Conservation (phyloP, 768 basidiomycete species). For the Tephrocybe sp. region DNA sequence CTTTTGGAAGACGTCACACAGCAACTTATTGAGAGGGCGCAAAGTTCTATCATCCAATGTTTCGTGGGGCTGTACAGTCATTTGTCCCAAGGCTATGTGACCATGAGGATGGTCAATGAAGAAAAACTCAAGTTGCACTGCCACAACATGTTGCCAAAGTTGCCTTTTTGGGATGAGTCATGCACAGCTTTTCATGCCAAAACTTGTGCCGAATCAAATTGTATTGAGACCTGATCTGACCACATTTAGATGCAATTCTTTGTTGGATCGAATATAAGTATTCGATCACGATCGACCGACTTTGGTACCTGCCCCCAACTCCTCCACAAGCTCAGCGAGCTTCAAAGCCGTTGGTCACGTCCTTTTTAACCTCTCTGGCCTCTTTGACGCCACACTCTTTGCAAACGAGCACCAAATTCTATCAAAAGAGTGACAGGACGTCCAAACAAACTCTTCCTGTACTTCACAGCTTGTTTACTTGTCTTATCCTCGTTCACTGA, state of each 20-base stretch:
- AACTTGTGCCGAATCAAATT: constrained; percentile 4
- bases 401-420: not conserved
- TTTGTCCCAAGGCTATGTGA: constrained; percentile 7
- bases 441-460: constrained; percentile 2
- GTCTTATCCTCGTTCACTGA: not conserved
- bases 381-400: not conserved
- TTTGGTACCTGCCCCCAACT: not conserved
- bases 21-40: not conserved
- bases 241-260: not conserved
- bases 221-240: constrained; percentile 9
- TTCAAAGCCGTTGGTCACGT: too few relatives aligned
- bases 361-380: not conserved
- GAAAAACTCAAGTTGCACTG: constrained; percentile 1
- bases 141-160: constrained; percentile 13
- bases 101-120: not conserved
- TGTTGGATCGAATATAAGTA: constrained; percentile 11
- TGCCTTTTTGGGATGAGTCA: not conserved
- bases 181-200: constrained; percentile 8
- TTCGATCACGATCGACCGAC: constrained; percentile 14
- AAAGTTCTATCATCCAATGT: not conserved
- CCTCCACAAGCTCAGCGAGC: not conserved
- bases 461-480: not conserved
- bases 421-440: too few relatives aligned
- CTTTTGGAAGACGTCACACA: constrained; percentile 4
- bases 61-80: not conserved